Base-by-base conservation (phyloP, 2,329 filamentous ascomycete genomes). In the Davidsoniella virescens region DNA sequence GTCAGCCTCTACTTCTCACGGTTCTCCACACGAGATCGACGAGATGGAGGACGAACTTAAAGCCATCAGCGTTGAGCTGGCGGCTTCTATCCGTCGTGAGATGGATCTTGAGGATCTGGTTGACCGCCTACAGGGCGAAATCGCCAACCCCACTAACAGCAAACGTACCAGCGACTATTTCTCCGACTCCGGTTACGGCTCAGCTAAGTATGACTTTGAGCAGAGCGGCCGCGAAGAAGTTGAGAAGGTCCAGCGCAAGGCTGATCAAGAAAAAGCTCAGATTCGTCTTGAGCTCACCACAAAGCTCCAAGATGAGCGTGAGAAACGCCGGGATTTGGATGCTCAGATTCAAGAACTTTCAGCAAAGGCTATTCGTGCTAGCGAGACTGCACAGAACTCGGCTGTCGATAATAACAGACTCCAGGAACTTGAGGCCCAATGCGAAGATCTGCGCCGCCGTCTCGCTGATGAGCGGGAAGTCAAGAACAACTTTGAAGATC, bases 61-160 rank as follows among this genome's bases (percentile, higher is more conserved):
- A 59, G 84, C 90, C 64, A 90, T 98, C 66, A 94, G 87, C 69
- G 76, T 81, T 54, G 92, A 98, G 71, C 71, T 98, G 63, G 92
- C 92, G 33, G 76, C 80, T 57, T 96, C 92, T 25, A 96, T 98
- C 60, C 80, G 85, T 59, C 79, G 92, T 54, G 92, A 98, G 68
- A 90, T 98, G 76, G 92, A 98, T 58, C 67, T 98, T 29, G 92
- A 98, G 64, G 92, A 98, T 63, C 72, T 96, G 44, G 81, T 96
- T 0, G 92, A 98, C 57, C 75, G 84, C 52, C 68, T 94, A 57
- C 88, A 95, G 62, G 69, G 78, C n/a, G 87, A 95, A 60, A 72
- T 73, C 55, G 73, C 71, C 63, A 72, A 78, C 64, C 66, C 71
- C 63, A 61, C 69, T 57, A 59, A 73, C 25, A 80, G 76, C 55